These are phyloP conservation scores for Ceratocystis cubensis DNA, from an alignment of 2,329 filamentous ascomycete genomes.

Conservation along the genomic window DNA sequence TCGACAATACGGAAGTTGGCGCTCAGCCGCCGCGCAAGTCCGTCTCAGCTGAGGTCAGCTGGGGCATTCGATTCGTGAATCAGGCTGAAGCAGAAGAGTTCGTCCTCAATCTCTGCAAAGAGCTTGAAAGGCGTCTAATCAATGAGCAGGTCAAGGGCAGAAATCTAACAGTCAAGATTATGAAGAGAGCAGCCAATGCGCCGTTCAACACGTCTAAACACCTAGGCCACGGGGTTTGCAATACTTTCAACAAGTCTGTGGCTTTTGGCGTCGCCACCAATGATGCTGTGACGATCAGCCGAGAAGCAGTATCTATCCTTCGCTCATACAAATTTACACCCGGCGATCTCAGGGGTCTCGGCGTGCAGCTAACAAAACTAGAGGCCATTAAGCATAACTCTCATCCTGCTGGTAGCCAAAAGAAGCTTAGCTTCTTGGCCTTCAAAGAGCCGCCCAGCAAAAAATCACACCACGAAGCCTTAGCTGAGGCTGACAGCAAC, in stretches of 20 bases:
- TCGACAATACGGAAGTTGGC: conserved; percentile 75
- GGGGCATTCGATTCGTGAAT: conserved; percentile 89
- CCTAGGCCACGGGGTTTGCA: conserved; percentile 87
- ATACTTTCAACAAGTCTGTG: conserved; percentile 81
- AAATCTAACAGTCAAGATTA: conserved; percentile 87
- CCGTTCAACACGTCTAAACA: conserved; percentile 87
- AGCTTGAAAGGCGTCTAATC: conserved; percentile 66
- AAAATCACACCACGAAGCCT: conserved; percentile 22
- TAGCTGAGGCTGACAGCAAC: conserved; percentile 25
- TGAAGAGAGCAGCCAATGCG: conserved; percentile 74
- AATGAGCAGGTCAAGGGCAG: conserved; percentile 78
- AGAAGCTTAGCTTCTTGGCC: conserved; percentile 56
- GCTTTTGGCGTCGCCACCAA: conserved; percentile 76
- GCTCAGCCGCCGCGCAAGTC: conserved; percentile 80
- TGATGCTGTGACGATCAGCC: conserved; percentile 54
- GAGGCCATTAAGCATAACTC: conserved; percentile 55
- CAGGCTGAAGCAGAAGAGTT: conserved; percentile 93
- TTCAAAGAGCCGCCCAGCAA: neutral
- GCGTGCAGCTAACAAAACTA: conserved; percentile 85
- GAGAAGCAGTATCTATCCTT: conserved; percentile 74
- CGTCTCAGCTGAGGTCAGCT: conserved; percentile 93
- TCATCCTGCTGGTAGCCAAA: conserved; percentile 62
- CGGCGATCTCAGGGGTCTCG: conserved; percentile 83
- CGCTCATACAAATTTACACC: conserved; percentile 73
- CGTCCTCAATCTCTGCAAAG: conserved; percentile 68